Percentiles rank a stretch among this genome's conserved stretches.
phyloP scores from a whole-genome alignment of 75 land plant genomes.

The Cupressus sempervirens region DNA sequence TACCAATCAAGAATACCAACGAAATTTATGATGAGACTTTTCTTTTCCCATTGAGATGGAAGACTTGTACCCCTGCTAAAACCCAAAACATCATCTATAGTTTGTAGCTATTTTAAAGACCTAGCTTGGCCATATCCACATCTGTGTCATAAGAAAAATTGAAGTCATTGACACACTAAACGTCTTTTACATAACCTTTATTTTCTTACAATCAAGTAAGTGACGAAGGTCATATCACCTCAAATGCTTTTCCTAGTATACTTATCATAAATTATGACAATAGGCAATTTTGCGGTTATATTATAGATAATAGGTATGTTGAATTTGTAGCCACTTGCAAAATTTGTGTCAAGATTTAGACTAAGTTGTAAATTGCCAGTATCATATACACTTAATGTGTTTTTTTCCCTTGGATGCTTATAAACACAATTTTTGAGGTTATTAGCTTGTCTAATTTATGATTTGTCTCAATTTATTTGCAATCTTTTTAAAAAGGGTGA shows the following conservation, averaged over 20 bases:
- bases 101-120: slow-evolving; percentile 28
- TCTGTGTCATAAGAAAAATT: slow-evolving; percentile 27
- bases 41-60: slow-evolving; percentile 54
- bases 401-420: background rate
- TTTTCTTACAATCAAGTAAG: too few species aligned
- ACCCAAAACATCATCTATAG: slow-evolving; percentile 80
- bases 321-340: too few species aligned
- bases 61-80: slow-evolving; percentile 65
- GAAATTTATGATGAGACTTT: slow-evolving; percentile 58
- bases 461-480: too few species aligned
- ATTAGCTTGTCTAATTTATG: background rate
- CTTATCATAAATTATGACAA: background rate
- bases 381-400: background rate
- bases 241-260: background rate
- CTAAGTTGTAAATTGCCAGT: background rate
- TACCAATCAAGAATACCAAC: too few species aligned
- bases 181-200: background rate
- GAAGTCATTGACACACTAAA: background rate
- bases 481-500: too few species aligned
- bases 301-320: too few species aligned
- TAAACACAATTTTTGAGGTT: background rate
- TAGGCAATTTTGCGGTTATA: too few species aligned
- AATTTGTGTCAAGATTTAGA: background rate
- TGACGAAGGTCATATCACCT: background rate
- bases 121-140: slow-evolving; percentile 83